phyloP scores from a whole-genome alignment of 768 basidiomycete species.

The Sporobolomyces phaffii region DNA sequence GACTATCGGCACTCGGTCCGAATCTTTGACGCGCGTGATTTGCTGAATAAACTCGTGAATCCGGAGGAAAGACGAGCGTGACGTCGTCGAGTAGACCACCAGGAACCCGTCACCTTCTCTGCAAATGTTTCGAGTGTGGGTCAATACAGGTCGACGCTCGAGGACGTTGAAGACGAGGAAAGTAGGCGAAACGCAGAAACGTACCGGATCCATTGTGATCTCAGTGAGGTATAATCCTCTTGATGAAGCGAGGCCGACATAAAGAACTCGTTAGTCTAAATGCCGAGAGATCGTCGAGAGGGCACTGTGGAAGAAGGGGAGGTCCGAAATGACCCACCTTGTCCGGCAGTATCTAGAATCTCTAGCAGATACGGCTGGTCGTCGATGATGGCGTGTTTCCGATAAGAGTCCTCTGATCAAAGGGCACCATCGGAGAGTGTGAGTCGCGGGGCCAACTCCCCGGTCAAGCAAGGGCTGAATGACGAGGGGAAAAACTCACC shows the following conservation, averaged over 20 bases:
- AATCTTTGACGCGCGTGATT: slow-evolving; percentile 86
- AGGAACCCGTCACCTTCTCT: slow-evolving; percentile 83
- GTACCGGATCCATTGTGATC: slow-evolving; percentile 44
- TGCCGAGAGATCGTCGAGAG: neutral
- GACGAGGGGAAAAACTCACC: slow-evolving; percentile 4
- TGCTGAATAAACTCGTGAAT: slow-evolving; percentile 93
- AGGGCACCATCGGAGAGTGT: too few species aligned
- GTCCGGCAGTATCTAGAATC: slow-evolving; percentile 93
- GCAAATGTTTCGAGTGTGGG: slow-evolving; percentile 3
- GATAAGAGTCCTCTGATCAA: slow-evolving; percentile 41
- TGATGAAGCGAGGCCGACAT: neutral
- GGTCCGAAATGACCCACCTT: slow-evolving; percentile 47
- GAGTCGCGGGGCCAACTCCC: too few species aligned
- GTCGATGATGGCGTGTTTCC: slow-evolving; percentile 80
- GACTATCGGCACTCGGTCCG: slow-evolving; percentile 89
- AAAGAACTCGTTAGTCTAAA: too few species aligned
- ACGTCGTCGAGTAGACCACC: slow-evolving; percentile 96
- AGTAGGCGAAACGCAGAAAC: neutral
- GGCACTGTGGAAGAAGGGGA: neutral
- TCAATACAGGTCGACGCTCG: too few species aligned
- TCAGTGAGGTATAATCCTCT: slow-evolving; percentile 44
- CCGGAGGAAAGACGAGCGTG: slow-evolving; percentile 93
- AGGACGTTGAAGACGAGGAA: too few species aligned
- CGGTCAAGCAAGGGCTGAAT: too few species aligned
- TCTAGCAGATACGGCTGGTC: slow-evolving; percentile 97